These are phyloP conservation scores for Pseudevernia furfuracea DNA, from an alignment of 495 filamentous ascomycete species.

Conservation along the genomic window DNA sequence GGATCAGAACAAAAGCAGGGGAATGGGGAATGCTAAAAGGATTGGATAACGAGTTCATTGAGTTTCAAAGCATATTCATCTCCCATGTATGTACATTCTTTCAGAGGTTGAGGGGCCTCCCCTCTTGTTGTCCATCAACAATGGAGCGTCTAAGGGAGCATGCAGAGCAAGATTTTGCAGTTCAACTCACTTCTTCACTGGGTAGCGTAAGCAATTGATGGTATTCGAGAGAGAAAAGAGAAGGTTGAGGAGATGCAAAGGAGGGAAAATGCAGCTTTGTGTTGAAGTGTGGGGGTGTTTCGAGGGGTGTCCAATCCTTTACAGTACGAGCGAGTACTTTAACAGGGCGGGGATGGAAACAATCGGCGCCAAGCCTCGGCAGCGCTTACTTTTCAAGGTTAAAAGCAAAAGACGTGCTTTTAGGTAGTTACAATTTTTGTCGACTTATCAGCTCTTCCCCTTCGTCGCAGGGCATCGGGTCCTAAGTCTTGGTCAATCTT, in stretches of 20 bases:
- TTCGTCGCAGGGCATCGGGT: no score
- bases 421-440: no score
- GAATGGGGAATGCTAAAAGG: background rate
- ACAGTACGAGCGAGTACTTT: no score
- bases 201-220: background rate
- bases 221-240: background rate
- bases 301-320: conserved; percentile 20
- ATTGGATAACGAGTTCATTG: conserved; percentile 10
- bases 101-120: conserved; percentile 2
- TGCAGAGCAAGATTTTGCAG: background rate
- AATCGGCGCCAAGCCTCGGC: conserved; percentile 10
- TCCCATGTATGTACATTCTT: conserved; percentile 13
- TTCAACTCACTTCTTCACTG: conserved; percentile 12
- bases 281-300: conserved; percentile 5
- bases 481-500: no score
- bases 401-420: no score
- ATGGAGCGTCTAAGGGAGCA: conserved; percentile 3
- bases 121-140: conserved; percentile 1
- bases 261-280: background rate
- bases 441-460: no score
- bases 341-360: conserved; percentile 1
- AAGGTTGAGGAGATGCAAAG: background rate
- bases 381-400: no score
- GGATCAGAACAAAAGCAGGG: background rate
- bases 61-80: conserved; percentile 1